These are phyloP conservation scores for Mortierella polycephala DNA, from an alignment of 371 early-diverging fungal genomes.

Conservation along the genomic window DNA sequence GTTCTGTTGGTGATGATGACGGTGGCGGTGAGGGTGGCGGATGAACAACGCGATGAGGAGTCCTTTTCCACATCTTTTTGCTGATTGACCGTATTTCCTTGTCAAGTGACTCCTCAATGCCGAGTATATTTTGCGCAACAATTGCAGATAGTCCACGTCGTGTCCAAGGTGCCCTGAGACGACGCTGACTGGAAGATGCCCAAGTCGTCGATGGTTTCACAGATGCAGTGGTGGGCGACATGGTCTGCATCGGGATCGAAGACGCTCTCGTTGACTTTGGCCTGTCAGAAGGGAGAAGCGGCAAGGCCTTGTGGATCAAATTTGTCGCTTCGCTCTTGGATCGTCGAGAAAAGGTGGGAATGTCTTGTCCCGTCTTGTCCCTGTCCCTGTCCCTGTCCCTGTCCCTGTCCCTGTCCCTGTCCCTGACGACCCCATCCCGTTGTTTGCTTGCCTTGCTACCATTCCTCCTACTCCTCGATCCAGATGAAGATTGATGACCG, in stretches of 20 bases:
- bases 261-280: no score
- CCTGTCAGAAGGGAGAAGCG: background rate
- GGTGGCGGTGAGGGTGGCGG: background rate
- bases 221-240: background rate
- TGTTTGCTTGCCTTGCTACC: no score
- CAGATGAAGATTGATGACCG: background rate
- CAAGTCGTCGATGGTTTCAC: background rate
- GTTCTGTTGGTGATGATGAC: background rate
- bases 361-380: no score
- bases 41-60: background rate
- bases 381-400: no score
- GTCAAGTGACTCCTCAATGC: slow-evolving; percentile 6
- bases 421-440: no score
- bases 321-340: background rate
- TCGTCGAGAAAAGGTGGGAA: background rate
- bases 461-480: no score
- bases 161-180: background rate
- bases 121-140: slow-evolving; percentile 18
- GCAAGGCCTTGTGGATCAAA: background rate
- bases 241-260: background rate
- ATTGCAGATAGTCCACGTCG: slow-evolving; percentile 18
- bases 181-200: background rate
- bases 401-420: no score
- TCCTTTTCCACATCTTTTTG: slow-evolving; percentile 5
- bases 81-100: background rate